Base-by-base conservation (phyloP, 257 asterid genomes). In the Anisodus tanguticus region DNA sequence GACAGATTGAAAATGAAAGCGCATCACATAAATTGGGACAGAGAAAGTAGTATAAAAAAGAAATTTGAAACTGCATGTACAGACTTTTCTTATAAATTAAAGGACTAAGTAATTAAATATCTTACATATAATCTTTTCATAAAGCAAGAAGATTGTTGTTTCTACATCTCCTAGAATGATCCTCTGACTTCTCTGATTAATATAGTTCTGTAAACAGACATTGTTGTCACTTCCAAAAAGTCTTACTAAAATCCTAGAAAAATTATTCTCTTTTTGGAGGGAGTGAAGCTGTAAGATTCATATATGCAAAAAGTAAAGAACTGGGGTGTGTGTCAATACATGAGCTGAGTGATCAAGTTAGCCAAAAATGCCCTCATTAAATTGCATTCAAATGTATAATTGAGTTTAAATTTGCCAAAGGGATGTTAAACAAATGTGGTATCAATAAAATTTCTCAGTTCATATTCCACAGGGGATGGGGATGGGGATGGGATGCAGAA, bases 311-410 rank as follows among this genome's bases (percentile, higher is more conserved):
- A 93, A 5, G 31, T 92, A 22, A 86, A 86, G 68, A 88, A 82
- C 15, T 93, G 35, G 35, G n/a, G 91, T 71, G 85, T 88, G 97
- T 2, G 83, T 93, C 76, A 90, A 88, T 93, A 92, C 88, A 85
- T 93, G 97, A 92, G 88, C 93, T 93, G 80, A 91, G 83, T 66
- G 93, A 88, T 86, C 62, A 55, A 55, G 62, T n/a, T 60, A 84
- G 97, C 97, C 45, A 92, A 92, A 83, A 91, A 93, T 84, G 97
- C 95, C 49, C 94, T 95, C 45, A 3, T 41, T 41, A 4, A 41
- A 41, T 41, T 41, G 45, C 45, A 41, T 41, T 41, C 45, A 41
- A 41, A 41, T 41, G 45, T 41, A 41, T 41, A 4, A 41, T 41
- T 41, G 45, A 41, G 45, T 41, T 41, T 41, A 41, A 41, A 41